Percentiles rank a stretch among this genome's conserved stretches.
Evolutionary conservation across 164 flowering plant species (phyloP).

Genomic region (Stephania cephalantha): DNA sequence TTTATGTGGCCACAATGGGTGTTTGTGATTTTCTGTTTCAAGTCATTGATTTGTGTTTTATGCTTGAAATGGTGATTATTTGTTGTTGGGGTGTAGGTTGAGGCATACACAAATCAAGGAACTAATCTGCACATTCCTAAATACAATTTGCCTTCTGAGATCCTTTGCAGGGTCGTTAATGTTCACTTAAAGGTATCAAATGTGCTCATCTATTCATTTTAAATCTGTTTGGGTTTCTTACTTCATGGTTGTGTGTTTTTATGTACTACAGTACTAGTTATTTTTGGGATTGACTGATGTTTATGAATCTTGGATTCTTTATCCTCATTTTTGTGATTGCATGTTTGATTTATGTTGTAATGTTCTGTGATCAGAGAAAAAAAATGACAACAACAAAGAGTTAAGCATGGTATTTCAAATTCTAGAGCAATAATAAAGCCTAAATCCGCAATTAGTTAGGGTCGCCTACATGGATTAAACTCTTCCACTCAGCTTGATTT

Average conservation of each 20-base stretch:
- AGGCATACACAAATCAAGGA: slow-evolving; percentile 29
- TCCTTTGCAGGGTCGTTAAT: slow-evolving; percentile 48
- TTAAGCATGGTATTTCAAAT: too few species aligned
- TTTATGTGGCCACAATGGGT: too few species aligned
- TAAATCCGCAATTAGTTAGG: too few species aligned
- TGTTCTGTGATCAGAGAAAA: not conserved
- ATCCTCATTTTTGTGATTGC: not conserved
- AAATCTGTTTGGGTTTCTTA: not conserved
- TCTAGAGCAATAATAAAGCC: too few species aligned
- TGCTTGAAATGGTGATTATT: not conserved
- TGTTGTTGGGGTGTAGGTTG: slow-evolving; percentile 26
- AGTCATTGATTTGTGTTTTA: not conserved
- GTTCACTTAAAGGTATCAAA: slow-evolving; percentile 40
- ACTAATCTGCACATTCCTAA: slow-evolving; percentile 29
- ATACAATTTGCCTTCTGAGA: slow-evolving; percentile 42
- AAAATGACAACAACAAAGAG: too few species aligned
- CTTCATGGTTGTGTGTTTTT: not conserved
- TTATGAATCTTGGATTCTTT: too few species aligned
- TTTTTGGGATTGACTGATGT: not conserved
- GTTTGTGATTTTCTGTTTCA: not conserved
- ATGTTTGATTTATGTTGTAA: not conserved
- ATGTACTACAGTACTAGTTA: not conserved
- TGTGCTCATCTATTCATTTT: not conserved
- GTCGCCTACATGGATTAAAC: too few species aligned
- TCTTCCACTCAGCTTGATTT: too few species aligned